These are phyloP conservation scores for Myxozyma kluyveri DNA, from an alignment of 805 yeast genomes.

Conservation along the genomic window DNA sequence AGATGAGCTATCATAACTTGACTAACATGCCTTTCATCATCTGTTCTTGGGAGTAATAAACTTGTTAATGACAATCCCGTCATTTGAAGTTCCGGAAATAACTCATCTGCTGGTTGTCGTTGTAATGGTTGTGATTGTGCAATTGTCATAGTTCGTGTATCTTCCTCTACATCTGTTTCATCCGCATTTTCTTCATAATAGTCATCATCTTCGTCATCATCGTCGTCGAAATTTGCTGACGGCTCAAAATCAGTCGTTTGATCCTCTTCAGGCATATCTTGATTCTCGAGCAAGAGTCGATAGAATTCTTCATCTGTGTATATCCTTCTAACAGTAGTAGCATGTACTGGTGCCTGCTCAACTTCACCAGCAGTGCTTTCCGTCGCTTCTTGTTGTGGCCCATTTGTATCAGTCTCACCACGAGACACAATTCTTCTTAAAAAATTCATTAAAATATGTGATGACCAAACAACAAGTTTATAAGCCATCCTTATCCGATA, in stretches of 20 bases:
- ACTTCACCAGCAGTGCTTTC: neutral
- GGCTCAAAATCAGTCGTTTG: conserved; percentile 30
- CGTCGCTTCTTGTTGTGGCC: neutral
- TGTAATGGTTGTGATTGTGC: neutral
- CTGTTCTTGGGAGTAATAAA: conserved; percentile 17
- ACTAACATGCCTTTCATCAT: conserved; percentile 21
- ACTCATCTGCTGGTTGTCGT: conserved; percentile 2
- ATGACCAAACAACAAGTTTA: conserved; percentile 9
- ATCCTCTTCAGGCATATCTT: conserved; percentile 67
- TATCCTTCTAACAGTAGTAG: conserved; percentile 1
- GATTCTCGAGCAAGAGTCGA: conserved; percentile 52
- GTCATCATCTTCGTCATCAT: conserved; percentile 26
- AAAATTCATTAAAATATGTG: conserved; percentile 3
- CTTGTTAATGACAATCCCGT: conserved; percentile 19
- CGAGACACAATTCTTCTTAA: neutral
- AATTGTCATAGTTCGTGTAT: neutral
- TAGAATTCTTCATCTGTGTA: conserved; percentile 55
- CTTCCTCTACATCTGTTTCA: conserved; percentile 5
- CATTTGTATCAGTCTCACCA: neutral
- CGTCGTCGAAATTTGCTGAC: conserved; percentile 13
- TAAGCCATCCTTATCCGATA: conserved; percentile 27
- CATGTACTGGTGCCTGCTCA: neutral
- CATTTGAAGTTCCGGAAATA: conserved; percentile 23
- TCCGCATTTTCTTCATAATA: conserved; percentile 29
- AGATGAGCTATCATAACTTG: conserved; percentile 24